Percentiles rank a stretch among this genome's conserved stretches.
These are phyloP conservation scores for Ophidiomyces ophidiicola DNA, from an alignment of 2,329 filamentous ascomycete genomes.

Conservation along the genomic window DNA sequence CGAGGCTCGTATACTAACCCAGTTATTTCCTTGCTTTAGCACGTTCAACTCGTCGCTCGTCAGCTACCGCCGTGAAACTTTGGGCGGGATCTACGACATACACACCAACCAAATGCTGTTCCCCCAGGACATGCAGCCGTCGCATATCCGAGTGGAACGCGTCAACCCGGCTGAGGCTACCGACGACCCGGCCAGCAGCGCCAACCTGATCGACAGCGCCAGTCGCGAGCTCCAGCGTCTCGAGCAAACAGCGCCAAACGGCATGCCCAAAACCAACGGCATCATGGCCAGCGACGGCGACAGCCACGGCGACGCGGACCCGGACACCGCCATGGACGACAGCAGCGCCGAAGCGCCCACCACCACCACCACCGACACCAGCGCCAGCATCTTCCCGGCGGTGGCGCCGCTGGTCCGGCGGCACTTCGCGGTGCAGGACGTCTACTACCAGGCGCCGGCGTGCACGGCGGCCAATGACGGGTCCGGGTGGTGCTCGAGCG, in stretches of 20 bases:
- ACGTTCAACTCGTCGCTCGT: slow-evolving; percentile 70
- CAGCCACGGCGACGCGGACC: slow-evolving; percentile 11
- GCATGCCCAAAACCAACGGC: slow-evolving; percentile 15
- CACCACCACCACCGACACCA: slow-evolving; percentile 10
- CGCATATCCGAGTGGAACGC: slow-evolving; percentile 69
- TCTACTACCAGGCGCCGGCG: slow-evolving; percentile 46
- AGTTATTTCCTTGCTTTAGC: slow-evolving; percentile 37
- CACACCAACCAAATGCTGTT: slow-evolving; percentile 90
- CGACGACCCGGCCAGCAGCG: slow-evolving; percentile 17
- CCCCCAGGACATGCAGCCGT: slow-evolving; percentile 78
- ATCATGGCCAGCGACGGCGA: slow-evolving; percentile 8
- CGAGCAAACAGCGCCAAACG: slow-evolving; percentile 24
- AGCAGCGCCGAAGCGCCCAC: slow-evolving; percentile 1
- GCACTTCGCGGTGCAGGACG: slow-evolving; percentile 53
- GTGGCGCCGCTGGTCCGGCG: slow-evolving; percentile 48
- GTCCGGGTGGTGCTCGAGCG: slow-evolving; percentile 37
- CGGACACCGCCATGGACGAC: slow-evolving; percentile 1
- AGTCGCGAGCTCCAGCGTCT: slow-evolving; percentile 12
- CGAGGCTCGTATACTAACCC: slow-evolving; percentile 3
- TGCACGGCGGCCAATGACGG: slow-evolving; percentile 48
- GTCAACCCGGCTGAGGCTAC: slow-evolving; percentile 39
- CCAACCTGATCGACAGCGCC: slow-evolving; percentile 23
- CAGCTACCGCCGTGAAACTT: slow-evolving; percentile 54
- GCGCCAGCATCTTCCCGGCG: slow-evolving; percentile 37
- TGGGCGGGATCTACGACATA: slow-evolving; percentile 74